Percentiles rank a stretch among this genome's conserved stretches.
phyloP scores from a whole-genome alignment of 2,329 filamentous ascomycete species.

The Emmonsiellopsis sp. region DNA sequence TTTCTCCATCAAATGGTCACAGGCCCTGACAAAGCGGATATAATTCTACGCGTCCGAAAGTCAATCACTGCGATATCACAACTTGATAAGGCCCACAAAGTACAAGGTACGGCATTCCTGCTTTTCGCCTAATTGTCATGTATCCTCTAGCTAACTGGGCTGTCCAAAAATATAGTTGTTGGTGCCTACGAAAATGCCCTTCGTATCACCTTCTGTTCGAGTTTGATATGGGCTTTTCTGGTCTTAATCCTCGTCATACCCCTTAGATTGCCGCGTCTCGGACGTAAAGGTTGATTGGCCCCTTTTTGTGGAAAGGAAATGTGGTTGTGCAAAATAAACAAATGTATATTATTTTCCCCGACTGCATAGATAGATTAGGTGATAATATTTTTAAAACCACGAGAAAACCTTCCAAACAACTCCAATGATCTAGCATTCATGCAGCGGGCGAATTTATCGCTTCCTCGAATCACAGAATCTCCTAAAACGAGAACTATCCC shows the following conservation, averaged over 20 bases:
- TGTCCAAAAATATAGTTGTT: neutral
- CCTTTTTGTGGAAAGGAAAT: neutral
- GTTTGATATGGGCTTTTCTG: neutral
- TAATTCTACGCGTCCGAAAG: slow-evolving; percentile 42
- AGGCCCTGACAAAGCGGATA: slow-evolving; percentile 47
- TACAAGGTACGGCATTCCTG: slow-evolving; percentile 31
- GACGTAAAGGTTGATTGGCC: neutral
- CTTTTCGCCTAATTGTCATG: neutral
- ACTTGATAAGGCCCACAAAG: slow-evolving; percentile 35
- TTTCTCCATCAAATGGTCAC: slow-evolving; percentile 52
- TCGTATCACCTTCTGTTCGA: slow-evolving; percentile 1
- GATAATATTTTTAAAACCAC: no score
- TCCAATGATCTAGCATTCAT: no score
- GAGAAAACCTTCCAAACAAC: no score
- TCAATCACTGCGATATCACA: slow-evolving; percentile 40
- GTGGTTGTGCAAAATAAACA: neutral
- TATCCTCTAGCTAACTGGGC: neutral
- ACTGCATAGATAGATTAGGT: no score
- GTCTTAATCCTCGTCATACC: neutral
- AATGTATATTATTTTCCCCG: no score
- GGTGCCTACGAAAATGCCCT: neutral
- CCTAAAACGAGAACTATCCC: no score
- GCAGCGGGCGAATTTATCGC: no score
- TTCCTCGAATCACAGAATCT: no score
- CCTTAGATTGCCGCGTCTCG: neutral